Evolutionary conservation across 2,329 filamentous ascomycete genomes (phyloP).

Genomic region (Scorias spongiosa): DNA sequence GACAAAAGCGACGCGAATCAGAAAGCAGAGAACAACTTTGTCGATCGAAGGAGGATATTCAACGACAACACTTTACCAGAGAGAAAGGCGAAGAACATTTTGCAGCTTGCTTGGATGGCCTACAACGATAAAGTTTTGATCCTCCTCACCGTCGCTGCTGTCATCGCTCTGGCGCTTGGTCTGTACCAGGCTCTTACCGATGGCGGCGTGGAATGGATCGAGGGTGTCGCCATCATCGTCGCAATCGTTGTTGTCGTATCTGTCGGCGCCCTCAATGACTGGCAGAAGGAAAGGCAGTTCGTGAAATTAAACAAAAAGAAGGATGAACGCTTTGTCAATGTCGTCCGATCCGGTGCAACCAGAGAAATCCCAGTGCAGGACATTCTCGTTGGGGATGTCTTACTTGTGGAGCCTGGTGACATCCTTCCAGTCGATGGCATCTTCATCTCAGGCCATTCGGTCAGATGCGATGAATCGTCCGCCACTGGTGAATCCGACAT

Average conservation of each 20-base stretch:
- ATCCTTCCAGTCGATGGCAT: constrained; percentile 59
- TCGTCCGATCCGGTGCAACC: constrained; percentile 58
- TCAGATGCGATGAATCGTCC: constrained; percentile 60
- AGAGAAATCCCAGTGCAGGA: constrained; percentile 56
- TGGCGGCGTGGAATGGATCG: constrained; percentile 61
- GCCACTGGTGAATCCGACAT: constrained; percentile 63
- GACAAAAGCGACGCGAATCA: constrained; percentile 4
- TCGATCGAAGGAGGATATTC: constrained; percentile 55
- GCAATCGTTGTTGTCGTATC: constrained; percentile 63
- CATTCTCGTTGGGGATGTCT: constrained; percentile 57
- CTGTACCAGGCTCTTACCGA: constrained; percentile 51
- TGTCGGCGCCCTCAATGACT: constrained; percentile 67
- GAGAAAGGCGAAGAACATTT: constrained; percentile 53
- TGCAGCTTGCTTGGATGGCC: constrained; percentile 62
- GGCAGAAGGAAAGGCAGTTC: constrained; percentile 69
- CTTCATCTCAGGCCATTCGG: constrained; percentile 50
- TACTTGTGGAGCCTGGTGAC: constrained; percentile 59
- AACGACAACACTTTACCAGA: constrained; percentile 55
- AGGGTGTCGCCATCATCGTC: constrained; percentile 64
- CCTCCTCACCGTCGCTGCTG: constrained; percentile 52
- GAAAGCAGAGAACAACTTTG: constrained; percentile 27
- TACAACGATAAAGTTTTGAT: constrained; percentile 73
- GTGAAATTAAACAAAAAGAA: constrained; percentile 70
- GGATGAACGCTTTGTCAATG: constrained; percentile 58
- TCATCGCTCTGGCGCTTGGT: constrained; percentile 59